phyloP scores from a whole-genome alignment of 2,329 filamentous ascomycete species.

The Aspergillus awamori region DNA sequence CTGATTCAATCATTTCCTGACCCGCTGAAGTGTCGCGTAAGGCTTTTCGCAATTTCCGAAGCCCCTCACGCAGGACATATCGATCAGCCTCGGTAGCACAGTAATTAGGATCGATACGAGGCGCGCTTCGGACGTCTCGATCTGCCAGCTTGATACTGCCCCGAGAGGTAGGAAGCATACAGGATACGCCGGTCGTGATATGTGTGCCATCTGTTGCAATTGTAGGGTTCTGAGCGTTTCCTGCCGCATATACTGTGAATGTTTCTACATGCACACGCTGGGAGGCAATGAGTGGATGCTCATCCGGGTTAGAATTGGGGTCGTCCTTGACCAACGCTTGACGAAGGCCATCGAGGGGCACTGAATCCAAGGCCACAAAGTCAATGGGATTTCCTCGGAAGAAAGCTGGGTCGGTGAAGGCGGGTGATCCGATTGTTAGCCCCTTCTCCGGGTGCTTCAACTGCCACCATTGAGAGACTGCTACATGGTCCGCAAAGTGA shows the following conservation, averaged over 20 bases:
- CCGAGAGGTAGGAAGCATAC: not conserved
- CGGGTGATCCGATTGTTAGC: conserved; percentile 18
- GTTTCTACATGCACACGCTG: not conserved
- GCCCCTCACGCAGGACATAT: conserved; percentile 12
- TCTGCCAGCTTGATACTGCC: not conserved
- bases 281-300: not conserved
- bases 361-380: conserved; percentile 16
- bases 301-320: not conserved
- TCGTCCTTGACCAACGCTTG: conserved; percentile 4
- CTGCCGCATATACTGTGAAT: not conserved
- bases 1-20: conserved; percentile 3
- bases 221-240: not conserved
- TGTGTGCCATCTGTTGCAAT: not conserved
- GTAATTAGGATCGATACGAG: conserved; percentile 17
- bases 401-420: conserved; percentile 15
- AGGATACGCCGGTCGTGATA: not conserved
- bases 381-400: conserved; percentile 21
- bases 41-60: conserved; percentile 8
- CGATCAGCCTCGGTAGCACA: conserved; percentile 15
- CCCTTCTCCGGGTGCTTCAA: conserved; percentile 21
- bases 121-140: not conserved
- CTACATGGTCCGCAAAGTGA: conserved; percentile 18
- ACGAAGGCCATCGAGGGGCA: conserved; percentile 8
- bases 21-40: conserved; percentile 10
- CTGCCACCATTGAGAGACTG: conserved; percentile 19